Percentiles rank a stretch among this genome's conserved stretches.
Evolutionary conservation across 805 yeast species (phyloP).

Genomic region (Brettanomyces bruxellensis): DNA sequence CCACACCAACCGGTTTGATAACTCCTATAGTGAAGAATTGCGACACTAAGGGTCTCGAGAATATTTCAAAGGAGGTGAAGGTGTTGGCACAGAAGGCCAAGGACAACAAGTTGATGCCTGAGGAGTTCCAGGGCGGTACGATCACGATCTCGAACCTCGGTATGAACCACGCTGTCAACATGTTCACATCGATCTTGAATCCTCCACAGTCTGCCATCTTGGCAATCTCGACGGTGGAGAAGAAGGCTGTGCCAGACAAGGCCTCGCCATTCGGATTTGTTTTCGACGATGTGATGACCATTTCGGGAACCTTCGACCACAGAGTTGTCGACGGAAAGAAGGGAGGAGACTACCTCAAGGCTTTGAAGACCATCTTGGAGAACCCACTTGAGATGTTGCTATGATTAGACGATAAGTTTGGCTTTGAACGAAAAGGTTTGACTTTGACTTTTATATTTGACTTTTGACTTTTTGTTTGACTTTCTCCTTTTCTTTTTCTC

Average conservation of each 20-base stretch:
- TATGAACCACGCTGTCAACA: conserved; percentile 89
- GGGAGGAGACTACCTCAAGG: conserved; percentile 95
- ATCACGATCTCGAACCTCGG: conserved; percentile 98
- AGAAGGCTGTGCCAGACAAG: conserved; percentile 87
- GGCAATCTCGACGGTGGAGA: conserved; percentile 90
- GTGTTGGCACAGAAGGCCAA: conserved; percentile 95
- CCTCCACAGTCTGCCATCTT: conserved; percentile 95
- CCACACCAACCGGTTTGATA: conserved; percentile 94
- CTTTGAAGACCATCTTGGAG: conserved; percentile 83
- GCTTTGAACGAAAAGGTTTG: too few species aligned
- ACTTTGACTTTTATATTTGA: background rate
- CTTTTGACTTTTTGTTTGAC: too few species aligned
- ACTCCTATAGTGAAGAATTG: conserved; percentile 94
- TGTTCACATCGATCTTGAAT: conserved; percentile 95
- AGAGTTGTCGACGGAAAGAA: conserved; percentile 94
- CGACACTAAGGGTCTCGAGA: conserved; percentile 73
- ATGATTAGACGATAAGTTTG: conserved; percentile 26
- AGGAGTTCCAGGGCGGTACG: conserved; percentile 99
- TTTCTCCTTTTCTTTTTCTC: too few species aligned
- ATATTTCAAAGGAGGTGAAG: conserved; percentile 78
- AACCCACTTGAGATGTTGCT: conserved; percentile 91
- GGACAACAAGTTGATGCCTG: conserved; percentile 85
- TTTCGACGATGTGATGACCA: conserved; percentile 82
- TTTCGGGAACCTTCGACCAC: conserved; percentile 98
- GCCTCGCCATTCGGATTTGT: conserved; percentile 86